Base-by-base conservation (phyloP, 2,329 filamentous ascomycete genomes). In the Lecanicillium sp. region DNA sequence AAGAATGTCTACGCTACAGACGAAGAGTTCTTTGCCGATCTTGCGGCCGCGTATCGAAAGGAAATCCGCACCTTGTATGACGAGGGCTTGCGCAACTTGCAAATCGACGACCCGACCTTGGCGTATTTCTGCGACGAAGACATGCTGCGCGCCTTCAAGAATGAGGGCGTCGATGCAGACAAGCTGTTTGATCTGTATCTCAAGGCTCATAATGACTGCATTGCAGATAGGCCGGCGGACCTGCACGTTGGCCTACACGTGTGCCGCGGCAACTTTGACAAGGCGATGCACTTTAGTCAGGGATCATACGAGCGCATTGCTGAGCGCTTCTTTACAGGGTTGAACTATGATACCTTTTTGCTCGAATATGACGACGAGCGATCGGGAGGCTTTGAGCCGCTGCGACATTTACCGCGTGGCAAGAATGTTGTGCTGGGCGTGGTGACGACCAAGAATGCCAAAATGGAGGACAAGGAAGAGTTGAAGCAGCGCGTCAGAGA, bases 211-310 rank as follows among this genome's bases (percentile, higher is more conserved):
- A 86, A 86, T 53, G 78, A 82, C 54, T 80, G 75, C 54, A 70
- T 85, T 49, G 62, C 66, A 19, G 66, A 68, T 45, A 68, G 77
- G 1, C 80, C 81, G 0, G 59, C 64, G 5, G 81, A 83, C 47
- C 71, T 86, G 58, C 80, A 85, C 50, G 64, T 85, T 3, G 83
- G 83, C 13, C 72, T 87, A 9, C 83, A 87, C 56, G 64, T 86
- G 43, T 64, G 61, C 53, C 49, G 61, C 51, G 68, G 69, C 40
- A 81, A 81, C 62, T 80, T 80, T 50, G 70, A 75, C 45, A 72
- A 75, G 49, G 73, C 70, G 22, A 68, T 76, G 43, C 75, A 80
- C 58, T 80, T 80, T 57, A 74, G 73, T 45, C 73, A 80, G 52
- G 77, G 77, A 29, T 73, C 73, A 14, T 80, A 80, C 53, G 76